Evolutionary conservation across 2,329 filamentous ascomycete genomes (phyloP).

Genomic region (Tolypocladium paradoxum): DNA sequence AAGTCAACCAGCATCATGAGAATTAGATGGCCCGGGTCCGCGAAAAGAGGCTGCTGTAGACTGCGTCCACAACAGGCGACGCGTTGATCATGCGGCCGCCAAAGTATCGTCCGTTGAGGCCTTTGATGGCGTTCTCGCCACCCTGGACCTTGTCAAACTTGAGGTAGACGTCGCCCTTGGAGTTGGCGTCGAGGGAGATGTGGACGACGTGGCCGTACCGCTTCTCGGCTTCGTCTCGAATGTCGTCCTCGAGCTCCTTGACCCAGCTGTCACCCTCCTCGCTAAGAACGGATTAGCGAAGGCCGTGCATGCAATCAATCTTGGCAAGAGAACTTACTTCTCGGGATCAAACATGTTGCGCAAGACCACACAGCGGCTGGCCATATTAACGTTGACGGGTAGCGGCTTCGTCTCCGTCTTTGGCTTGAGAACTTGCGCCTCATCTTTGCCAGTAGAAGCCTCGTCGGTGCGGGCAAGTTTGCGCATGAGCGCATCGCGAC

Average conservation of each 20-base stretch:
- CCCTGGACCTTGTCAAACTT: constrained; percentile 95
- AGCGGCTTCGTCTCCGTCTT: constrained; percentile 70
- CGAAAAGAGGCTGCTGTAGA: constrained; percentile 95
- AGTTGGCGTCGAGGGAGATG: constrained; percentile 89
- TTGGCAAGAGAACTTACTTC: constrained; percentile 53
- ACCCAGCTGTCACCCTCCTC: constrained; percentile 82
- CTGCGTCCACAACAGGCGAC: constrained; percentile 91
- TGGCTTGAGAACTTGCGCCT: constrained; percentile 63
- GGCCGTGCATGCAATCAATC: neutral
- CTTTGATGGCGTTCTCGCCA: constrained; percentile 95
- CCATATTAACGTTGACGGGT: constrained; percentile 80
- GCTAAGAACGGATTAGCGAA: constrained; percentile 38
- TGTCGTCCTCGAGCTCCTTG: constrained; percentile 89
- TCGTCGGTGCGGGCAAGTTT: constrained; percentile 97
- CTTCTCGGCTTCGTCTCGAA: constrained; percentile 81
- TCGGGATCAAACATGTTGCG: constrained; percentile 92
- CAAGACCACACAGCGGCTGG: constrained; percentile 85
- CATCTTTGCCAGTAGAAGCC: constrained; percentile 50
- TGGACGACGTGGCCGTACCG: constrained; percentile 98
- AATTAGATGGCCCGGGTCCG: constrained; percentile 68
- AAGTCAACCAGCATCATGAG: constrained; percentile 38
- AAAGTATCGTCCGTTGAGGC: constrained; percentile 93
- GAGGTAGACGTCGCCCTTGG: constrained; percentile 91
- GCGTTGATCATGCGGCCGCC: constrained; percentile 88
- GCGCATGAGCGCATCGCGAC: constrained; percentile 95